Conservation (phyloP, 257 asterid genomes). For the Solanum sitiens region DNA sequence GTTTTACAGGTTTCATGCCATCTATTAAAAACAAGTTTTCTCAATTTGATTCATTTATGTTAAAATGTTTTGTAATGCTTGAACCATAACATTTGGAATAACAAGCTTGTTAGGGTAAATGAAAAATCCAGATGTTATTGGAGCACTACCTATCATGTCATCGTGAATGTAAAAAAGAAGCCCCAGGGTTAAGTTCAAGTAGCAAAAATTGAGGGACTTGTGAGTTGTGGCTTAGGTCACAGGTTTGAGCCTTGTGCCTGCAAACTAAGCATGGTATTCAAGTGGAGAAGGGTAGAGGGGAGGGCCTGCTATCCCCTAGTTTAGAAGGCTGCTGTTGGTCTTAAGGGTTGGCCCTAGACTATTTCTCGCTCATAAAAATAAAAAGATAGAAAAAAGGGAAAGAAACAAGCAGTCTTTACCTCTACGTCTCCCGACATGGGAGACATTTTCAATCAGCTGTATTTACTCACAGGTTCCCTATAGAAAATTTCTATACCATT, state of each 20-base stretch:
- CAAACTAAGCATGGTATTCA: neutral
- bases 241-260: neutral
- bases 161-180: neutral
- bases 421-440: neutral
- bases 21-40: slow-evolving; percentile 27
- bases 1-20: slow-evolving; percentile 92
- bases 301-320: neutral
- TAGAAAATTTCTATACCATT: neutral
- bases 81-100: neutral
- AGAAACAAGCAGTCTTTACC: neutral
- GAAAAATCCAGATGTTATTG: neutral
- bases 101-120: neutral
- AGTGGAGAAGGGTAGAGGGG: neutral
- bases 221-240: neutral
- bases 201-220: neutral
- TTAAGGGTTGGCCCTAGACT: neutral
- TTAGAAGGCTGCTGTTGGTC: neutral
- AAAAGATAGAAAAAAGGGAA: neutral
- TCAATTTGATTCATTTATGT: neutral
- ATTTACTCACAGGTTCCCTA: neutral
- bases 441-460: neutral
- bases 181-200: neutral
- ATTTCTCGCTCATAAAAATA: neutral
- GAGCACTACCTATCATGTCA: neutral
- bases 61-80: neutral